Base-by-base conservation (phyloP, 495 filamentous ascomycete genomes). In the Neurospora intermedia region DNA sequence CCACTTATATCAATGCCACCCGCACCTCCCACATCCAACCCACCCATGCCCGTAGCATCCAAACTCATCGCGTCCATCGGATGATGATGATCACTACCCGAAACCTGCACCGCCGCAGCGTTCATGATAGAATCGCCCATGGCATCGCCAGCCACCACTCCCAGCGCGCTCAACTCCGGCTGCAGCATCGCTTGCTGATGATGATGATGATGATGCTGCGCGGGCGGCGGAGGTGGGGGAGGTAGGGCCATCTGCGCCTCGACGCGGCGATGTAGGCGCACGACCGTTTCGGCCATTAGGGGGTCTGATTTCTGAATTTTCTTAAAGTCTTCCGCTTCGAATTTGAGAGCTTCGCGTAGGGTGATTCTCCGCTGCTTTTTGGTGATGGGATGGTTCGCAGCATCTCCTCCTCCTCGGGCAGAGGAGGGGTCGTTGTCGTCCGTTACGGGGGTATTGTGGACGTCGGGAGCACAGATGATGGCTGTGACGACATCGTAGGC, bases 401-500 rank as follows among this genome's bases (percentile, higher is more conserved):
- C 76, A 45, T 81, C 72, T 59, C 75, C 71, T 42, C 78, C 59
- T 20, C 77, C 45, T 23, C 72, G n/a, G 5, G 80, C 54, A 16
- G 79, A 48, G 85, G 83, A 62, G 81, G 81, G 20, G 79, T 82
- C 76, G 23, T 6, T 10, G 48, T 66, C 54, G 15, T 66, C 27
- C 54, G 35, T 35, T 3, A 66, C 7, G 54, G 54, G 54, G 3
- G 27, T 66, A 83, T 76, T 85, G 72, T 76, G 78, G 40, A 82
- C 82, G 70, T 89, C 87, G 0, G 90, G 93, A 1, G 93, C 88
- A 78, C 91, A 92, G 74, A 97, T 86, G 59, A 98, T 84, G 7
- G 90, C 87, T 0, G 88, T 87, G 3, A 88, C 90, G 42, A 97
- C 85, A 77, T 98, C 94, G 66, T 97, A 87, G 1, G 90, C 89